phyloP scores from a whole-genome alignment of 805 yeast species.

The Wickerhamiella alocasiicola region DNA sequence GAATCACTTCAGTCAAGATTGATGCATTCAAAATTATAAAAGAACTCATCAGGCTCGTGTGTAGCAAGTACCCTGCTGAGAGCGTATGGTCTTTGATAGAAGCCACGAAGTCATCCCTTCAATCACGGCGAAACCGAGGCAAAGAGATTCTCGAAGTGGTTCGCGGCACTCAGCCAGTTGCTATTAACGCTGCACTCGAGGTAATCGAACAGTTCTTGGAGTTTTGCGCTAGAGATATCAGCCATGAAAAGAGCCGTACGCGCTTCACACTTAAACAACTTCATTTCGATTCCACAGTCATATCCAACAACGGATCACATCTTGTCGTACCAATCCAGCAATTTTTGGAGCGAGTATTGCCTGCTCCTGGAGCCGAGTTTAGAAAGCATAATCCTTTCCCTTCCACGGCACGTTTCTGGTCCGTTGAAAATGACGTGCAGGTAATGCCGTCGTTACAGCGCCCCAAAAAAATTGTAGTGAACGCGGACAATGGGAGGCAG shows the following conservation, averaged over 20 bases:
- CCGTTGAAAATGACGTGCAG: slow-evolving; percentile 54
- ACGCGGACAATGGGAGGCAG: slow-evolving; percentile 65
- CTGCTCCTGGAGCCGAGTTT: slow-evolving; percentile 11
- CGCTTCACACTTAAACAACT: not conserved
- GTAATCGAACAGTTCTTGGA: not conserved
- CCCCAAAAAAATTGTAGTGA: slow-evolving; percentile 64
- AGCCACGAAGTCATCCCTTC: slow-evolving; percentile 46
- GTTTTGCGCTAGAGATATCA: slow-evolving; percentile 4
- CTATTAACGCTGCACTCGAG: not conserved
- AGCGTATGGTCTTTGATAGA: slow-evolving; percentile 77
- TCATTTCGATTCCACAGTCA: not conserved
- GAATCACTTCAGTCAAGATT: slow-evolving; percentile 53
- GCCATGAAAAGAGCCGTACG: not conserved
- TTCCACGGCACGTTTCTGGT: slow-evolving; percentile 32
- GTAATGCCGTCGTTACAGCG: slow-evolving; percentile 73
- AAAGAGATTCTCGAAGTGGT: slow-evolving; percentile 29
- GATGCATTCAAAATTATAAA: slow-evolving; percentile 44
- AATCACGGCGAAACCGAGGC: slow-evolving; percentile 37
- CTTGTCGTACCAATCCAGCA: slow-evolving; percentile 22
- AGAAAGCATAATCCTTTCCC: slow-evolving; percentile 13
- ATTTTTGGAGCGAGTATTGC: slow-evolving; percentile 17
- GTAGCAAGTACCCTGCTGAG: slow-evolving; percentile 61
- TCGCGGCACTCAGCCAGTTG: slow-evolving; percentile 8
- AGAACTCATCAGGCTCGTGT: slow-evolving; percentile 44
- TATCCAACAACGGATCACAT: slow-evolving; percentile 2